Evolutionary conservation across 1,284 basidiomycete genomes (phyloP).

Genomic region (Gomphus sp.): DNA sequence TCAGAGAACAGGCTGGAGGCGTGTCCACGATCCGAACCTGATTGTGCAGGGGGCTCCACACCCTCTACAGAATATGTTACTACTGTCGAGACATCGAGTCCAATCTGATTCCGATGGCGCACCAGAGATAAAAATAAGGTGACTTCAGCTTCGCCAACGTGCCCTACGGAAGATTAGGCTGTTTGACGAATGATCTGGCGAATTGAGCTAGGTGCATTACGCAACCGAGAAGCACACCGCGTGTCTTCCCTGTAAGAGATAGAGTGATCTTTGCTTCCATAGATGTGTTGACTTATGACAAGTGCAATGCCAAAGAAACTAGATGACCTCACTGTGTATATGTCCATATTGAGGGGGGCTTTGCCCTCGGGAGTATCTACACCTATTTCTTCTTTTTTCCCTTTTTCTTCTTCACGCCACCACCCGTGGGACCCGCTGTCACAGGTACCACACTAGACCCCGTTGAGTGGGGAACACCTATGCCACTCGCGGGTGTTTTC

Average conservation of each 20-base stretch:
- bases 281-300: neutral
- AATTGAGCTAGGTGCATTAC: neutral
- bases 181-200: neutral
- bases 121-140: neutral
- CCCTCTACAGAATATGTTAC: neutral
- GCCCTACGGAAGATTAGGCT: neutral
- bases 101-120: neutral
- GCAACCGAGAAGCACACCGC: neutral
- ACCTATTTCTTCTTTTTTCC: conserved; percentile 10
- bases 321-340: neutral
- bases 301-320: neutral
- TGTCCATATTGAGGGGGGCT: neutral
- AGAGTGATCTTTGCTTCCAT: neutral
- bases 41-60: neutral
- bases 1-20: neutral
- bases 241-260: neutral
- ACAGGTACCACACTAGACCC: neutral
- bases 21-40: neutral
- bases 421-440: neutral
- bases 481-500: neutral
- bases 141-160: neutral
- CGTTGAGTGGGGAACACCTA: neutral
- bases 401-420: conserved; percentile 10
- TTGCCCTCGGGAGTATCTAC: neutral
- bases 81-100: neutral